Conservation (phyloP, 805 yeast species). For the Hanseniaspora valbyensis region DNA sequence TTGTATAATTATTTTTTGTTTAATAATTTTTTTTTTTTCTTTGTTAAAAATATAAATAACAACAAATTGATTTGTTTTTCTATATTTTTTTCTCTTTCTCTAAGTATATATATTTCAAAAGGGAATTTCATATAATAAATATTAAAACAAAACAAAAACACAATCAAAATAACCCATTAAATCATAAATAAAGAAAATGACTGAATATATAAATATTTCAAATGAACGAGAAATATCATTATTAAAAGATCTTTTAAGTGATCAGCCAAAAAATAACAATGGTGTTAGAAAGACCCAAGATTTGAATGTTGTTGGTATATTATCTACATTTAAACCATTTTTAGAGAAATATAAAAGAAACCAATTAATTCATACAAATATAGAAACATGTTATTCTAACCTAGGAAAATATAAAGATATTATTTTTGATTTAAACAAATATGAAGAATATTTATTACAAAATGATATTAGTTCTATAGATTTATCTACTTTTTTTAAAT, state of each 20-base stretch:
- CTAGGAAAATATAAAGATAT: constrained; percentile 13
- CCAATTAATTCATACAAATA: constrained; percentile 9
- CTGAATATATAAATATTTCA: not conserved
- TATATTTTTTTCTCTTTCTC: no score
- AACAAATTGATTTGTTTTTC: no score
- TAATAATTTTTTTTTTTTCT: no score
- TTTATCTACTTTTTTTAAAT: constrained; percentile 31
- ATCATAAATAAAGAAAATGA: not conserved
- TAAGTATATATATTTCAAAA: no score
- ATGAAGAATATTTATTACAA: constrained; percentile 9
- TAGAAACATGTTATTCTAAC: constrained; percentile 4
- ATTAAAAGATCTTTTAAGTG: not conserved
- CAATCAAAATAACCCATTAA: not conserved
- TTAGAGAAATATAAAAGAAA: constrained; percentile 22
- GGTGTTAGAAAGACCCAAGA: not conserved
- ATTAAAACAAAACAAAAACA: no score
- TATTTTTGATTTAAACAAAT: constrained; percentile 10
- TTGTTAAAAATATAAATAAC: no score
- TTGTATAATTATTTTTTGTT: no score
- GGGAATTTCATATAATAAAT: no score
- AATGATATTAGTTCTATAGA: constrained; percentile 8
- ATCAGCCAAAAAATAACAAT: not conserved
- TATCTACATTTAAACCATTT: constrained; percentile 6
- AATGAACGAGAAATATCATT: constrained; percentile 2
- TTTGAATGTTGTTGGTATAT: not conserved